Percentiles rank a stretch among this genome's conserved stretches.
phyloP scores from a whole-genome alignment of 768 basidiomycete genomes.

The Tylopilus rubrobrunneus region DNA sequence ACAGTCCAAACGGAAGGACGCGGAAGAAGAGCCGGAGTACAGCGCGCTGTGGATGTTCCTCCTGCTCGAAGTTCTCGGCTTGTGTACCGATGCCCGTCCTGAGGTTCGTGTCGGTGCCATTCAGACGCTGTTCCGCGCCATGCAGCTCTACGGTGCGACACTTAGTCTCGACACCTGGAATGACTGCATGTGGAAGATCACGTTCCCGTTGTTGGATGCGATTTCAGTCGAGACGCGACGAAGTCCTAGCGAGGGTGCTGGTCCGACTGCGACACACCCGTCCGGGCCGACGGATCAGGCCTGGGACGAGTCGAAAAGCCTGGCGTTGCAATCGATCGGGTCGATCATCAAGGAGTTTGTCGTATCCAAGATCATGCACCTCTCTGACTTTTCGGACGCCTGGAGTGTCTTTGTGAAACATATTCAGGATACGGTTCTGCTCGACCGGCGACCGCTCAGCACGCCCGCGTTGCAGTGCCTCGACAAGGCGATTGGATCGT shows the following conservation, averaged over 20 bases:
- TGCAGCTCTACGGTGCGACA: constrained; percentile 90
- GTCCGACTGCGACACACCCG: constrained; percentile 1
- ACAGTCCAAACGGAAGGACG: constrained; percentile 72
- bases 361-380: constrained; percentile 63
- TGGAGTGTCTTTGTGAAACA: constrained; percentile 75
- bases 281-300: constrained; percentile 36
- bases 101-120: constrained; percentile 94
- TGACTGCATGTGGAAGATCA: constrained; percentile 86
- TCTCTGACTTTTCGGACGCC: constrained; percentile 64
- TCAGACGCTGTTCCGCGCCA: constrained; percentile 89
- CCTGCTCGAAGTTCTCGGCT: constrained; percentile 73
- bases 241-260: constrained; percentile 12
- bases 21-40: constrained; percentile 63
- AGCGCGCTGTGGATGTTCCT: constrained; percentile 94
- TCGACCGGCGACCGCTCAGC: constrained; percentile 66
- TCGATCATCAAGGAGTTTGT: constrained; percentile 82
- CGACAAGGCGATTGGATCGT: constrained; percentile 71
- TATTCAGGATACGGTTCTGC: constrained; percentile 64
- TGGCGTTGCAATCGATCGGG: constrained; percentile 81
- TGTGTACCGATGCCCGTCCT: constrained; percentile 77
- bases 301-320: constrained; percentile 86
- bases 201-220: constrained; percentile 80
- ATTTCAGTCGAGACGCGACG: constrained; percentile 55
- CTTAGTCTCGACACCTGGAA: constrained; percentile 84
- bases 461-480: constrained; percentile 83